phyloP scores from a whole-genome alignment of 768 basidiomycete species.

The Cystobasidium tubakii region DNA sequence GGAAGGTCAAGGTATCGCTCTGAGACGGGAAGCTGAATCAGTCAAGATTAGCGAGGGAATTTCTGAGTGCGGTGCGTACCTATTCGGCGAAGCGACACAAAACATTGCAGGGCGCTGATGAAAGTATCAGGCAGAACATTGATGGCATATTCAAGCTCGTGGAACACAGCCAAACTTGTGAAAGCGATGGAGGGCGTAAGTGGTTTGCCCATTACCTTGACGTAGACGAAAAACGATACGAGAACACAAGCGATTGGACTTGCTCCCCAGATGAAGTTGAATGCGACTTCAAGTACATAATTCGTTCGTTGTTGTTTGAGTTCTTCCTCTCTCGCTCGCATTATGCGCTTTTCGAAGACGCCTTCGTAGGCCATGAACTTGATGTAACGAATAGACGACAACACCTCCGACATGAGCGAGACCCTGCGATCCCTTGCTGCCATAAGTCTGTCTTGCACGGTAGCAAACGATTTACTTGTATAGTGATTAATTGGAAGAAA shows the following conservation, averaged over 20 bases:
- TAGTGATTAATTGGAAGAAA: conserved; percentile 47
- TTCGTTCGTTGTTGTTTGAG: conserved; percentile 40
- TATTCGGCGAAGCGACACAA: conserved; percentile 36
- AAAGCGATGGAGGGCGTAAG: conserved; percentile 50
- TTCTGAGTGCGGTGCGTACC: conserved; percentile 38
- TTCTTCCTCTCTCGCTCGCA: conserved; percentile 41
- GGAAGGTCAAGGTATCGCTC: conserved; percentile 49
- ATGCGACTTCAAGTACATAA: conserved; percentile 43
- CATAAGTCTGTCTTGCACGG: conserved; percentile 48
- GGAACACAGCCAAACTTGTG: conserved; percentile 51
- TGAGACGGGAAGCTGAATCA: conserved; percentile 14
- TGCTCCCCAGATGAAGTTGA: conserved; percentile 43
- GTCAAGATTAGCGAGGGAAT: background rate
- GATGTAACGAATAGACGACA: conserved; percentile 49
- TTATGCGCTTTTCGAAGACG: conserved; percentile 42
- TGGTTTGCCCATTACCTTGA: conserved; percentile 40
- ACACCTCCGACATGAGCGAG: conserved; percentile 47
- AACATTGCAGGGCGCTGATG: conserved; percentile 34
- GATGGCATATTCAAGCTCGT: conserved; percentile 49
- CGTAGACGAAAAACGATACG: conserved; percentile 46
- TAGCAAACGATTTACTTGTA: conserved; percentile 42
- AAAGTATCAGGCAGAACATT: conserved; percentile 42
- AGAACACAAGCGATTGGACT: conserved; percentile 48
- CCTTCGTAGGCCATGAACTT: conserved; percentile 43
- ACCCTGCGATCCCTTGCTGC: conserved; percentile 45